Conservation (phyloP, 768 basidiomycete species). For the Gloeophyllum trabeum region DNA sequence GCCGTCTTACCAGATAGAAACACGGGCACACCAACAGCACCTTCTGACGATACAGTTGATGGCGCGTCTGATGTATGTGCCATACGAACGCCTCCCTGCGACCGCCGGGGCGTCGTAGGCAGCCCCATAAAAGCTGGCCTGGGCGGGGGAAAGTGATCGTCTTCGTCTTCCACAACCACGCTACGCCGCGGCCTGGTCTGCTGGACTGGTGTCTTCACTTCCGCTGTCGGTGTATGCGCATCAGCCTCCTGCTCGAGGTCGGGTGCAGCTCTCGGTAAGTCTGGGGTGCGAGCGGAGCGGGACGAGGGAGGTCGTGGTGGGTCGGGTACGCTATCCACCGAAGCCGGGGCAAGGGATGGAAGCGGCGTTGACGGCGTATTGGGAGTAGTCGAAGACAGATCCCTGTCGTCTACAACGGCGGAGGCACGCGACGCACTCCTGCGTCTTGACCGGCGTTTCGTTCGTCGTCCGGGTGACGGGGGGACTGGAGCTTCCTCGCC, state of each 20-base stretch:
- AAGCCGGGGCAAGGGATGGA: slow-evolving; percentile 5
- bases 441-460: slow-evolving; percentile 9
- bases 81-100: slow-evolving; percentile 23
- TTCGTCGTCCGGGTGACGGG: slow-evolving; percentile 3
- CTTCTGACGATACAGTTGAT: slow-evolving; percentile 29
- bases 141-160: slow-evolving; percentile 31
- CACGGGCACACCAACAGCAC: slow-evolving; percentile 35
- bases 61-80: slow-evolving; percentile 44
- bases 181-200: too few relatives aligned
- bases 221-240: too few relatives aligned
- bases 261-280: too few relatives aligned
- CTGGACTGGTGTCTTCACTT: too few relatives aligned
- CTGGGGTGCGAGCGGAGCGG: too few relatives aligned
- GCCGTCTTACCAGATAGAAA: slow-evolving; percentile 33
- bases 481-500: slow-evolving; percentile 32
- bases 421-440: slow-evolving; percentile 6
- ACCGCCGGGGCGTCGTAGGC: too few relatives aligned
- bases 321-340: neutral
- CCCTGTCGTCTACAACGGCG: slow-evolving; percentile 19
- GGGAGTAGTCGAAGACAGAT: slow-evolving; percentile 12
- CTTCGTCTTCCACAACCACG: slow-evolving; percentile 62
- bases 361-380: slow-evolving; percentile 11
- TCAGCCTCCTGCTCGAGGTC: too few relatives aligned
- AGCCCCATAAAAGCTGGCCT: slow-evolving; percentile 26
- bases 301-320: neutral